Evolutionary conservation across 2,329 filamentous ascomycete species (phyloP).

Genomic region (Aspergillus fumigatiaffinis): DNA sequence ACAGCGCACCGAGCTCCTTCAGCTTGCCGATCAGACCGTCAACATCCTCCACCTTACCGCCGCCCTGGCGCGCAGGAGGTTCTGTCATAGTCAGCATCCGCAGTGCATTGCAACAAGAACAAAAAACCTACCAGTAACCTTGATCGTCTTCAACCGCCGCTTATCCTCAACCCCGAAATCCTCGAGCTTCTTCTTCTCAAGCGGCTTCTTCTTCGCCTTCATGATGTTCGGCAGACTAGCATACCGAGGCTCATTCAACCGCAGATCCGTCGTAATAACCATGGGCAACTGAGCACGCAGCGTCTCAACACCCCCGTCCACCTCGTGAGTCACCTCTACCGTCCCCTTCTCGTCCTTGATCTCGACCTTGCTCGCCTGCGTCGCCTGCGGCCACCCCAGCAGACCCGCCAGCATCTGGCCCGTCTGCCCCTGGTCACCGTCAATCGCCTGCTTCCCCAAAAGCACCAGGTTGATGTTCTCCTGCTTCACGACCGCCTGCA

Average conservation of each 20-base stretch:
- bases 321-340: slow-evolving; percentile 80
- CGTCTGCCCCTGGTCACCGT: slow-evolving; percentile 92
- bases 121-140: slow-evolving; percentile 68
- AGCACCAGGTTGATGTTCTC: slow-evolving; percentile 90
- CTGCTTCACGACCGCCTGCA: slow-evolving; percentile 72
- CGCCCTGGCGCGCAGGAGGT: slow-evolving; percentile 80
- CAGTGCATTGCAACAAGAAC: not conserved
- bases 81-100: slow-evolving; percentile 49
- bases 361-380: slow-evolving; percentile 80
- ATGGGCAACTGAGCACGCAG: slow-evolving; percentile 80
- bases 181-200: slow-evolving; percentile 83
- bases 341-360: slow-evolving; percentile 64
- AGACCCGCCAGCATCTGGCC: slow-evolving; percentile 96
- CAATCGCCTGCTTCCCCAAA: slow-evolving; percentile 96
- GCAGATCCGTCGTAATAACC: slow-evolving; percentile 90
- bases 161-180: slow-evolving; percentile 76
- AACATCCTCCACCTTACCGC: slow-evolving; percentile 95
- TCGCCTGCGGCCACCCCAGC: slow-evolving; percentile 90
- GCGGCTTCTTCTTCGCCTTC: slow-evolving; percentile 99
- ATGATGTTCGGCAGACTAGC: slow-evolving; percentile 97
- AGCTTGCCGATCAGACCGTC: slow-evolving; percentile 90
- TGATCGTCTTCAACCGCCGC: slow-evolving; percentile 79
- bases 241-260: slow-evolving; percentile 92
- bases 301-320: slow-evolving; percentile 93
- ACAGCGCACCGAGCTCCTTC: slow-evolving; percentile 93